Evolutionary conservation across 345 rosid species (phyloP).

Genomic region (Syzygium jambos): DNA sequence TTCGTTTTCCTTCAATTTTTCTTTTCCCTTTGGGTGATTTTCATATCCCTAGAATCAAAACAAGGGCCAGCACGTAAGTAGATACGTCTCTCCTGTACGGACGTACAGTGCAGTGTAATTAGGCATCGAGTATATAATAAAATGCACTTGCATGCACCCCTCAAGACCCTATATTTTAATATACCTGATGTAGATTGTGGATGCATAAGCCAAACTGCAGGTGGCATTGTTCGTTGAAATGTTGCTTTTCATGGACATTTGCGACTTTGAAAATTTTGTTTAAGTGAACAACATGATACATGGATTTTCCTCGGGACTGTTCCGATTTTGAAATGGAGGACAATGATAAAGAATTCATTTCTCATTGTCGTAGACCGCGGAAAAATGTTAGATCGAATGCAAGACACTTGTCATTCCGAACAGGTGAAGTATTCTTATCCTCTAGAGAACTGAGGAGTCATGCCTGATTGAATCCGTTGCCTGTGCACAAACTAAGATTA

Average conservation of each 20-base stretch:
- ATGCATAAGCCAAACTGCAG: not conserved
- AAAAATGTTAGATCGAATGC: not conserved
- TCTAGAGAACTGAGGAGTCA: not conserved
- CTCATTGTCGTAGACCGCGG: not conserved
- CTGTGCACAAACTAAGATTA: not conserved
- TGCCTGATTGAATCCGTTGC: not conserved
- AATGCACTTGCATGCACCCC: not conserved
- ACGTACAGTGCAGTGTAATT: not conserved
- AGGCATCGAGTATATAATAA: not conserved
- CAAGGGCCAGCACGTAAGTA: not conserved
- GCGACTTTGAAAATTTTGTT: not conserved
- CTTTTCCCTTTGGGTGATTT: not conserved
- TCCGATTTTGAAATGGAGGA: not conserved
- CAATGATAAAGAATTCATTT: not conserved
- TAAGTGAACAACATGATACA: not conserved
- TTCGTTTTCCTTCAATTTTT: not conserved
- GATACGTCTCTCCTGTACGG: not conserved
- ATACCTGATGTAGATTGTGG: not conserved
- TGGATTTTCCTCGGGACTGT: not conserved
- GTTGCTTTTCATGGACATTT: not conserved
- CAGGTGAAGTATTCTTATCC: not conserved
- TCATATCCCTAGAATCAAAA: not conserved
- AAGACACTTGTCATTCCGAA: not conserved
- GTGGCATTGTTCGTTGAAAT: not conserved
- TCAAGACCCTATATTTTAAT: not conserved